These are phyloP conservation scores for Elongisporangium prolatum DNA, from an alignment of 352 stramenopile genomes.

Conservation along the genomic window DNA sequence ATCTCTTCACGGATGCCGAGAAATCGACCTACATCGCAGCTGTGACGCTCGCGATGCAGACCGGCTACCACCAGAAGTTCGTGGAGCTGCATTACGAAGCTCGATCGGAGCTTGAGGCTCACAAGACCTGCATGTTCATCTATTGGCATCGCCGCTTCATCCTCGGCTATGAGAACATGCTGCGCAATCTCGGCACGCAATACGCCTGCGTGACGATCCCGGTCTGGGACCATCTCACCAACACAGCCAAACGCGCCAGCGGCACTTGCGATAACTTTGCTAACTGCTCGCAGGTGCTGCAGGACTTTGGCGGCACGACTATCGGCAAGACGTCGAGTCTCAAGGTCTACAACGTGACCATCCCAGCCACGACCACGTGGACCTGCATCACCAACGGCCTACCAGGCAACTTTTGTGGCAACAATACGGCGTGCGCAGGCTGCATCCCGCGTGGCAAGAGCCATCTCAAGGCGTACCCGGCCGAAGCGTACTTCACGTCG, in stretches of 20 bases:
- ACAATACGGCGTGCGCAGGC: slow-evolving; percentile 21
- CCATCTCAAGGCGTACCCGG: slow-evolving; percentile 20
- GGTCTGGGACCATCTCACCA: slow-evolving; percentile 49
- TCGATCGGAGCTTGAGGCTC: slow-evolving; percentile 38
- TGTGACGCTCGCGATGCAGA: slow-evolving; percentile 31
- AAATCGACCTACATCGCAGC: slow-evolving; percentile 37
- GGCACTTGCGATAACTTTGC: slow-evolving; percentile 25
- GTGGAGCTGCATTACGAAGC: slow-evolving; percentile 52
- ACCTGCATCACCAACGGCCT: slow-evolving; percentile 24
- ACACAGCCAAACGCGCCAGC: slow-evolving; percentile 12
- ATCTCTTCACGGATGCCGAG: slow-evolving; percentile 24
- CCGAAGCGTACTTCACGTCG: slow-evolving; percentile 25
- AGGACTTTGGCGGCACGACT: slow-evolving; percentile 25
- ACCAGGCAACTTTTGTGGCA: slow-evolving; percentile 44
- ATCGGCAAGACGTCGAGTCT: slow-evolving; percentile 9
- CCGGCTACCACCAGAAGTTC: slow-evolving; percentile 42
- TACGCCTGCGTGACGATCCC: slow-evolving; percentile 60
- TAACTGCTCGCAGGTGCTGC: slow-evolving; percentile 27
- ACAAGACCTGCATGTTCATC: slow-evolving; percentile 59
- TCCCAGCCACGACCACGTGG: slow-evolving; percentile 17
- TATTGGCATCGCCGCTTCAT: slow-evolving; percentile 71
- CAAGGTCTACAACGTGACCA: slow-evolving; percentile 14
- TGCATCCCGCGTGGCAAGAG: slow-evolving; percentile 28
- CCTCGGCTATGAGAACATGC: slow-evolving; percentile 71
- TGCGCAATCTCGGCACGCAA: slow-evolving; percentile 29